These are phyloP conservation scores for Yamadazyma dushanensis DNA, from an alignment of 1,139 yeast genomes.

Conservation along the genomic window DNA sequence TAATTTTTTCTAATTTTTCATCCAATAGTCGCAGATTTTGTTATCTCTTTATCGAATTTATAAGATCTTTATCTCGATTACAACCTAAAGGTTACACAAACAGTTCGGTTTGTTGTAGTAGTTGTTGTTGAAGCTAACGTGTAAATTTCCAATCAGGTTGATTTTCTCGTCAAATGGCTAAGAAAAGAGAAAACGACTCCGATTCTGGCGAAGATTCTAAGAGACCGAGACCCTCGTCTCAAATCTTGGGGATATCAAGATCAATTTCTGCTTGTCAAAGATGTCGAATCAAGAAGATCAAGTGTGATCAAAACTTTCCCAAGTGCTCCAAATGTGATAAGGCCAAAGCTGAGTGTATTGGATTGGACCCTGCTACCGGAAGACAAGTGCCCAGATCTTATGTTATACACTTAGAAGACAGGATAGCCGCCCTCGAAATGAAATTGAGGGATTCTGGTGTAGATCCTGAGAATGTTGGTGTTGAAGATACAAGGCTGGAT, in stretches of 20 bases:
- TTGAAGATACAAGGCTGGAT: neutral
- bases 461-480: conserved; percentile 15
- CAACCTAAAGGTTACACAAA: too few relatives aligned
- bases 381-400: conserved; percentile 83
- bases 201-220: conserved; percentile 3
- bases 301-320: conserved; percentile 84
- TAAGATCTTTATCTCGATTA: too few relatives aligned
- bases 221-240: conserved; percentile 7
- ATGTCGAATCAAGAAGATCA: conserved; percentile 75
- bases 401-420: conserved; percentile 69
- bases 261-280: conserved; percentile 81
- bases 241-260: conserved; percentile 39
- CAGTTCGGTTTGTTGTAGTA: too few relatives aligned
- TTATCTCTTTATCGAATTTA: conserved; percentile 1
- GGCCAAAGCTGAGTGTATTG: conserved; percentile 73
- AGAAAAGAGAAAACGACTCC: conserved; percentile 1
- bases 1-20: neutral
- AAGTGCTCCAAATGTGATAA: conserved; percentile 70
- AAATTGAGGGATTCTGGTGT: conserved; percentile 46
- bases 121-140: too few relatives aligned
- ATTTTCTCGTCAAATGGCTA: neutral
- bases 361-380: conserved; percentile 86
- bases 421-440: conserved; percentile 55
- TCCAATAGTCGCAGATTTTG: conserved; percentile 4
- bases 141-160: too few relatives aligned